Evolutionary conservation across 192 early-diverging fungal species (phyloP), one percentile per base, ranked within the genome.

Genomic region (Coemansia sp.): DNA sequence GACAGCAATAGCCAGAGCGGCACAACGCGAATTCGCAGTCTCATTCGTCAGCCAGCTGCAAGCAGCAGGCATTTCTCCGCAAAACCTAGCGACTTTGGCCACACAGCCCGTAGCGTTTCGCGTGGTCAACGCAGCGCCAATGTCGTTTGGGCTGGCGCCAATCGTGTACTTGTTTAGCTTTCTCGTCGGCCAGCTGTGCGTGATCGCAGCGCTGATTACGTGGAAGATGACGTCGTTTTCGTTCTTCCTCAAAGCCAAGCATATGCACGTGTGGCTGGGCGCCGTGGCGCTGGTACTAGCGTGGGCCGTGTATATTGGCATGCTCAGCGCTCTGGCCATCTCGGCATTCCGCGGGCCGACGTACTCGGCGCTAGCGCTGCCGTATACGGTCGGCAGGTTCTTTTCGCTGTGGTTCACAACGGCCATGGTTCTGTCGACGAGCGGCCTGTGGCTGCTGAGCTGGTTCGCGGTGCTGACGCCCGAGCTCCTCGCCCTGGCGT

Each of bases 381-480:
- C 37, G 5, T 72, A 59, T n/a, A 69, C 76, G 2, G 70, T 60
- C 3, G 76, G 62, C 12, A 35, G 64, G 36, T 78, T 78, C 12
- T 78, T 78, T 51, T 51, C 64, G 14, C 35, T 78, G 15, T 78
- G 76, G 76, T 60, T 53, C 19, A 72, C 62, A 0, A 46, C 27
- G 7, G 32, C 59, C 2, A 37, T 56, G 7, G 63, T 57, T 0
- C 8, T 62, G 6, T 11, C 59, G 20, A 51, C 70, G 1, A 14
- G 58, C n/a, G 70, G 46, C 12, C 31, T 65, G 40, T 78, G 76
- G 76, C 57, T 78, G 15, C 47, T 64, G 15, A 56, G 39, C 36
- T 78, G 76, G 76, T 69, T 45, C 24, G 3, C 61, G 12, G 5
- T 67, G 36, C 31, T 78, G 57, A 42, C 70, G 27, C 76, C 76